Evolutionary conservation across 2,329 filamentous ascomycete species (phyloP).

Genomic region (Penicillium sp.): DNA sequence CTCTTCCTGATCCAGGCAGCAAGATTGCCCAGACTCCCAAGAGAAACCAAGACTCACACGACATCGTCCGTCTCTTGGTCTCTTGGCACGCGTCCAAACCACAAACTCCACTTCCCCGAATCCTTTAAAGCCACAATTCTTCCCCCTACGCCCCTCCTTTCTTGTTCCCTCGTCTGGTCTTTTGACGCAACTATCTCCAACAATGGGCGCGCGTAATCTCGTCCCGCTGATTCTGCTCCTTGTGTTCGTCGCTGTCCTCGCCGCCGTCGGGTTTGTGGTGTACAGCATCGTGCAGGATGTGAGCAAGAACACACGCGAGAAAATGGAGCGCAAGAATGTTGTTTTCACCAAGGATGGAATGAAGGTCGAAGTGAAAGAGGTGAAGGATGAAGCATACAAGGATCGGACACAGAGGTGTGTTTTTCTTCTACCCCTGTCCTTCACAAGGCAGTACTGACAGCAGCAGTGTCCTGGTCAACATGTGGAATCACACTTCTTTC

Average conservation of each 20-base stretch:
- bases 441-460: no score
- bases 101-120: neutral
- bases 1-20: conserved; percentile 1
- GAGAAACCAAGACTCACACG: conserved; percentile 1
- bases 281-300: conserved; percentile 57
- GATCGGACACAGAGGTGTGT: conserved; percentile 53
- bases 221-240: conserved; percentile 55
- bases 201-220: conserved; percentile 33
- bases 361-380: conserved; percentile 55
- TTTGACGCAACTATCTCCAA: neutral
- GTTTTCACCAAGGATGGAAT: conserved; percentile 56
- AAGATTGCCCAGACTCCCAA: neutral
- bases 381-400: conserved; percentile 53
- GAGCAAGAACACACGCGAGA: conserved; percentile 51
- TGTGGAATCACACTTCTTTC: conserved; percentile 46
- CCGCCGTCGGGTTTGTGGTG: conserved; percentile 51
- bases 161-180: neutral
- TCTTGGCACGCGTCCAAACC: neutral
- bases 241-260: conserved; percentile 47
- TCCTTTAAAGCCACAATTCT: conserved; percentile 4
- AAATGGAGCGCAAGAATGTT: conserved; percentile 61
- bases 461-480: conserved; percentile 43
- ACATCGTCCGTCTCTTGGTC: neutral
- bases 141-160: neutral
- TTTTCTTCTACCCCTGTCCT: neutral